These are phyloP conservation scores for Sophora flavescens DNA, from an alignment of 306 rosid species.

Conservation along the genomic window DNA sequence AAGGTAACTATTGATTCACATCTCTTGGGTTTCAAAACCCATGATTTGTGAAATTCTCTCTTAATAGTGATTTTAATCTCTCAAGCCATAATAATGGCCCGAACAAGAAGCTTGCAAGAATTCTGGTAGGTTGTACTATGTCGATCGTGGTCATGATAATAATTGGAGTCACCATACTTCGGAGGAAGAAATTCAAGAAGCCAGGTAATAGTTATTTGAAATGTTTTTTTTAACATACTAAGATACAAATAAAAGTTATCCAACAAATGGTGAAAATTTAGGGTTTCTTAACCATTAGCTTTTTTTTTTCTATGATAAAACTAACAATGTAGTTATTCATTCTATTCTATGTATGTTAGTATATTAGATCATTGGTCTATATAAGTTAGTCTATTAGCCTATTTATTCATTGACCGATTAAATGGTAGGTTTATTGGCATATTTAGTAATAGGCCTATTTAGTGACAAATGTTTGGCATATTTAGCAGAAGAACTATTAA, in stretches of 20 bases:
- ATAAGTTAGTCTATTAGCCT: no score
- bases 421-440: no score
- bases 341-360: no score
- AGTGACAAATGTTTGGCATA: no score
- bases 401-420: no score
- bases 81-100: slow-evolving; percentile 23
- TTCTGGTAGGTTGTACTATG: slow-evolving; percentile 26
- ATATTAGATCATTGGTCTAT: no score
- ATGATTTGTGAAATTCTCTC: no score
- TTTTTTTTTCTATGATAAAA: background rate
- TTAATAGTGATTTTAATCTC: slow-evolving; percentile 32
- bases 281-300: slow-evolving; percentile 14
- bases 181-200: slow-evolving; percentile 34
- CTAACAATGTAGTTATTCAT: background rate
- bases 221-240: background rate
- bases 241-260: background rate
- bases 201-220: slow-evolving; percentile 31
- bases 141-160: slow-evolving; percentile 8
- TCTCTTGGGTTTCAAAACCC: no score
- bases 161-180: slow-evolving; percentile 28
- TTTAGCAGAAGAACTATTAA: no score
- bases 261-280: background rate
- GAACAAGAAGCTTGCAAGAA: slow-evolving; percentile 38
- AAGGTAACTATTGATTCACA: no score
- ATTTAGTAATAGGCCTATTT: no score